Evolutionary conservation across 257 asterid genomes (phyloP).

Genomic region (Echium plantagineum): DNA sequence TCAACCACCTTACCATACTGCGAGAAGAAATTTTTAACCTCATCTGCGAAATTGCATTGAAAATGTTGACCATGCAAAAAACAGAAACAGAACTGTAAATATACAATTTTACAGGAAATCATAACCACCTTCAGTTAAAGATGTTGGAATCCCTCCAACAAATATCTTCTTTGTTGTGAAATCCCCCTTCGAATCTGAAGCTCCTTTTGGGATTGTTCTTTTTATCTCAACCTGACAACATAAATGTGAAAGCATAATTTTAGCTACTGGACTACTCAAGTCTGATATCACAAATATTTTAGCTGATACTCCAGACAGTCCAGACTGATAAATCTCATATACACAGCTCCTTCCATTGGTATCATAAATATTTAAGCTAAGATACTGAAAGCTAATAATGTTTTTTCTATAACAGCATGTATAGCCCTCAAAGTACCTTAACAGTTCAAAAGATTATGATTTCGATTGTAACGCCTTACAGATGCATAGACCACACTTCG

Average conservation of each 20-base stretch:
- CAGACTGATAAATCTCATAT: too few relatives aligned
- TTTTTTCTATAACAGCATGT: too few relatives aligned
- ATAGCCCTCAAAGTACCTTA: too few relatives aligned
- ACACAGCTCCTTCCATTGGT: too few relatives aligned
- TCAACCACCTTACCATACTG: slow-evolving; percentile 43
- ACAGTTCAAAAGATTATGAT: too few relatives aligned
- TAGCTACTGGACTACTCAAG: background rate
- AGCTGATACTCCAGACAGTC: background rate
- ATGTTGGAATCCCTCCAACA: slow-evolving; percentile 52
- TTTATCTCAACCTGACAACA: slow-evolving; percentile 47
- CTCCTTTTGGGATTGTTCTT: slow-evolving; percentile 60
- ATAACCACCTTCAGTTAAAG: slow-evolving; percentile 36
- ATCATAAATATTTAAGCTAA: too few relatives aligned
- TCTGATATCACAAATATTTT: background rate
- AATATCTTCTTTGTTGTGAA: slow-evolving; percentile 55
- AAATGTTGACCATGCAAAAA: slow-evolving; percentile 3
- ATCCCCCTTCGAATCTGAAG: slow-evolving; percentile 23
- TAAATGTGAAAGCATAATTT: background rate
- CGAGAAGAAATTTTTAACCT: slow-evolving; percentile 42
- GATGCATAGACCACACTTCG: too few relatives aligned
- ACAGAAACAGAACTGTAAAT: background rate
- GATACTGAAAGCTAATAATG: background rate
- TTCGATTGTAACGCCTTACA: too few relatives aligned
- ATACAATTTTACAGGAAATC: too few relatives aligned
- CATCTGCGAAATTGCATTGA: slow-evolving; percentile 25